Conservation (phyloP, 1,284 basidiomycete genomes). For the Ceratobasidium sp. region DNA sequence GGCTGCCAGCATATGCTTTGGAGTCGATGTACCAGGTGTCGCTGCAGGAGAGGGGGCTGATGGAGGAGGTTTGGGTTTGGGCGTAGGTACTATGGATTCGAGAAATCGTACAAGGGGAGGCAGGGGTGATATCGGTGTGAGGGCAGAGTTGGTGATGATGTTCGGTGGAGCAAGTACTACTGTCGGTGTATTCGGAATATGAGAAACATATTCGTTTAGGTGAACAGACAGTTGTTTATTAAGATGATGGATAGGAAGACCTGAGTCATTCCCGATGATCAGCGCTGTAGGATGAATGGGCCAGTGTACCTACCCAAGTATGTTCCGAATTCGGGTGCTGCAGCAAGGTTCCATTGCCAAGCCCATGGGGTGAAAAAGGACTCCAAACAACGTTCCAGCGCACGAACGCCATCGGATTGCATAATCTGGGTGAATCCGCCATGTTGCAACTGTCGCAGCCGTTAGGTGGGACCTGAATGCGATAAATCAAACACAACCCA, state of each 20-base stretch:
- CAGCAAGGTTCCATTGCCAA: slow-evolving; percentile 78
- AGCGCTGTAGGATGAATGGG: background rate
- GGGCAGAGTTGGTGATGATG: slow-evolving; percentile 57
- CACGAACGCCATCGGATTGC: slow-evolving; percentile 64
- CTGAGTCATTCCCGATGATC: slow-evolving; percentile 49
- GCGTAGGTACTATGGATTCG: slow-evolving; percentile 36
- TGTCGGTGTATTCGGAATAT: slow-evolving; percentile 54
- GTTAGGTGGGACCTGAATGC: slow-evolving; percentile 19
- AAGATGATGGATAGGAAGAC: slow-evolving; percentile 66
- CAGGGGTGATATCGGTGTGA: slow-evolving; percentile 47
- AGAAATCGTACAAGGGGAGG: slow-evolving; percentile 48
- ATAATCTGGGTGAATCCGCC: slow-evolving; percentile 74
- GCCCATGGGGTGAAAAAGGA: slow-evolving; percentile 84
- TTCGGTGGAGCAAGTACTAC: slow-evolving; percentile 63
- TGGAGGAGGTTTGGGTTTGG: slow-evolving; percentile 28
- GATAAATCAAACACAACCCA: slow-evolving; percentile 46
- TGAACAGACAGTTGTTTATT: slow-evolving; percentile 57
- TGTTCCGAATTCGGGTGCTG: slow-evolving; percentile 60
- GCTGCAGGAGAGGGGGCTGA: background rate
- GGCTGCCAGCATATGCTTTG: slow-evolving; percentile 41
- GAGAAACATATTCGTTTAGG: slow-evolving; percentile 59
- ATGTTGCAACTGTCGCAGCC: slow-evolving; percentile 63
- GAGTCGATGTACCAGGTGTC: slow-evolving; percentile 12
- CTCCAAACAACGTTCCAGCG: slow-evolving; percentile 74
- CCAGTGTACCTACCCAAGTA: slow-evolving; percentile 63